These are phyloP conservation scores for Ceratocystis destructans DNA, from an alignment of 2,329 filamentous ascomycete species.

Conservation along the genomic window DNA sequence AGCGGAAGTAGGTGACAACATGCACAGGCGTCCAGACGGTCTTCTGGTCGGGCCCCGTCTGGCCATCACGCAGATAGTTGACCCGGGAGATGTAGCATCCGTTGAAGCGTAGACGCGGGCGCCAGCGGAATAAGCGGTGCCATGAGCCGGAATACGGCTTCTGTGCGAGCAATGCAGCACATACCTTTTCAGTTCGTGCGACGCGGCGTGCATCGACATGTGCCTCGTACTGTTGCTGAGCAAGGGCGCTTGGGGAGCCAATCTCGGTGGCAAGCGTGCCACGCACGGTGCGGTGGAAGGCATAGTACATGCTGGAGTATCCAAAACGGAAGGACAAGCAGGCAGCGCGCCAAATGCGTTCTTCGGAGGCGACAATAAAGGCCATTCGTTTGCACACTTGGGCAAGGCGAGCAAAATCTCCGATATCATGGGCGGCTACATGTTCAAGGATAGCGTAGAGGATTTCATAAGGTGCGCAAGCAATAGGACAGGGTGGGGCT, in stretches of 20 bases:
- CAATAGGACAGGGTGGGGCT: constrained; percentile 66
- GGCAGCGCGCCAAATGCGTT: constrained; percentile 71
- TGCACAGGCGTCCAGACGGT: constrained; percentile 76
- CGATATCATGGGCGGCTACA: constrained; percentile 60
- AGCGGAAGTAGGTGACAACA: constrained; percentile 96
- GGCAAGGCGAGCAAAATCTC: constrained; percentile 59
- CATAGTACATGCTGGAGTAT: constrained; percentile 71
- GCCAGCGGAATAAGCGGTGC: constrained; percentile 61
- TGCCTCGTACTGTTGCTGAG: constrained; percentile 25
- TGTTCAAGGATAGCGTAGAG: constrained; percentile 64
- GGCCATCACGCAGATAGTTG: constrained; percentile 81
- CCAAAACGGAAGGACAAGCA: constrained; percentile 59
- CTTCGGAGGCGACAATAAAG: constrained; percentile 70
- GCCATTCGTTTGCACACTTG: constrained; percentile 79
- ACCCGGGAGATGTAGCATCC: constrained; percentile 94
- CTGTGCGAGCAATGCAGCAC: constrained; percentile 27
- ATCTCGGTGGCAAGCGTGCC: constrained; percentile 3
- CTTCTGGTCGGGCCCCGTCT: constrained; percentile 52
- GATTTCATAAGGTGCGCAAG: constrained; percentile 68
- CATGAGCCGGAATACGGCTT: constrained; percentile 39
- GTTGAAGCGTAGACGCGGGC: constrained; percentile 83
- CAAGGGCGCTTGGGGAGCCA: neutral
- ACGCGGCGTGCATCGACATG: constrained; percentile 21
- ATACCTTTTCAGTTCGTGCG: constrained; percentile 18
- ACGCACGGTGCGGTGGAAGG: constrained; percentile 48